Base-by-base conservation (phyloP, 202 grass and related monocot species). In the Digitaria exilis region DNA sequence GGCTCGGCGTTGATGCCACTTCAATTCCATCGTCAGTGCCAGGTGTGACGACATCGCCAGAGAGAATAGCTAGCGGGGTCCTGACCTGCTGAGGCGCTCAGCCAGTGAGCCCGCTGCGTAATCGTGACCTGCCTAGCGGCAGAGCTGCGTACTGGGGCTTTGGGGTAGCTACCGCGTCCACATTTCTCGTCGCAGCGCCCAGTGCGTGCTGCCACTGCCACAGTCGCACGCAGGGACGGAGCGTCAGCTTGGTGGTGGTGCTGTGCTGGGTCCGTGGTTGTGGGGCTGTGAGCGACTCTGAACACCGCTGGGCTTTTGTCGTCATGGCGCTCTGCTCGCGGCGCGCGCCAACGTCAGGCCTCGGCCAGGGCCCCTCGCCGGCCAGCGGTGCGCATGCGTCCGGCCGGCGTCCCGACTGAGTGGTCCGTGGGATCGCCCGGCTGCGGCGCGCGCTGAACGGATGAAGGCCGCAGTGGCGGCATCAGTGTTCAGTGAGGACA, bases 401-500 rank as follows among this genome's bases (percentile, higher is more conserved):
- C n/a, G n/a, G n/a, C n/a, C n/a, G n/a, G n/a, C n/a, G n/a, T n/a
- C n/a, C n/a, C n/a, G n/a, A n/a, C n/a, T n/a, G n/a, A n/a, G n/a
- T n/a, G n/a, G n/a, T n/a, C n/a, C n/a, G n/a, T n/a, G n/a, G n/a
- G n/a, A n/a, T n/a, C n/a, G n/a, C n/a, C n/a, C n/a, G n/a, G n/a
- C n/a, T n/a, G n/a, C n/a, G 15, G 42, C 67, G 67, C 67, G 66
- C 41, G n/a, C 37, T 69, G 39, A n/a, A n/a, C n/a, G n/a, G n/a
- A n/a, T n/a, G n/a, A 44, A 44, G 37, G 6, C 11, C 21, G 21
- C 21, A 25, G 37, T 0, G n/a, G n/a, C 12, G 28, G 65, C 37
- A 7, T 37, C n/a, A n/a, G n/a, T n/a, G n/a, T n/a, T n/a, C 31
- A 37, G 31, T 5, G 35, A 37, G 35, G 35, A 5, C 31, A 10